Conservation (phyloP, 192 early-diverging fungal genomes). For the Gaertneriomyces semiglobifer region DNA sequence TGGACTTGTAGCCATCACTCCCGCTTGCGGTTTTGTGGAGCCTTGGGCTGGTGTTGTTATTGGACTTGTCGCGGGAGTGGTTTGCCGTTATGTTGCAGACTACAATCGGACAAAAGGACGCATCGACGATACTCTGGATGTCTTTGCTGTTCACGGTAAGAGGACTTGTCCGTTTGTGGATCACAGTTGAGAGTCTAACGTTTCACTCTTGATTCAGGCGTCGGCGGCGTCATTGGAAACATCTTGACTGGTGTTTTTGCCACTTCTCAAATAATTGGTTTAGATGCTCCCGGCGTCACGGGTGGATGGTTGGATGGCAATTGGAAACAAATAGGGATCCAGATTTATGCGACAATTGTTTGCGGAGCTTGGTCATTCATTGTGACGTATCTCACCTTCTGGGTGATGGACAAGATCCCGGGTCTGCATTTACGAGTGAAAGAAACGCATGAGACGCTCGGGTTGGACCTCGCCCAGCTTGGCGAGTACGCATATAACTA, state of each 20-base stretch:
- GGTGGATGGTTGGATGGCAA: conserved; percentile 82
- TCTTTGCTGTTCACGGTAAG: conserved; percentile 76
- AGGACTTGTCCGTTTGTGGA: too few relatives aligned
- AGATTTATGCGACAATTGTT: conserved; percentile 68
- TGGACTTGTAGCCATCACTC: conserved; percentile 85
- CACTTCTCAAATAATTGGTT: conserved; percentile 60
- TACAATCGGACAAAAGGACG: conserved; percentile 47
- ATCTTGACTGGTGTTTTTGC: conserved; percentile 87
- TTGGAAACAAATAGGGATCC: conserved; percentile 75
- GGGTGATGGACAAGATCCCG: conserved; percentile 69
- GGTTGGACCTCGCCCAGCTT: conserved; percentile 80
- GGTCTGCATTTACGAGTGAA: conserved; percentile 58
- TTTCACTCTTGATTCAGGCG: conserved; percentile 19
- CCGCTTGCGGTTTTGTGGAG: conserved; percentile 73
- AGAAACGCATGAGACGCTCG: conserved; percentile 66
- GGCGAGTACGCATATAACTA: conserved; percentile 63
- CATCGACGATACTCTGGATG: conserved; percentile 64
- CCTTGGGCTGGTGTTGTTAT: conserved; percentile 72
- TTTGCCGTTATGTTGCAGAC: conserved; percentile 61
- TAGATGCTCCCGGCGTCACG: conserved; percentile 54
- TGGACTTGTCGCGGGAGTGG: conserved; percentile 62
- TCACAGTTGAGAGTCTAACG: too few relatives aligned
- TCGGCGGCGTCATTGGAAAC: conserved; percentile 74
- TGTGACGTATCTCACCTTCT: conserved; percentile 68
- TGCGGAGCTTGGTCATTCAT: conserved; percentile 75